phyloP scores from a whole-genome alignment of 1,284 basidiomycete species.

The Phellopilus nigrolimitatus region DNA sequence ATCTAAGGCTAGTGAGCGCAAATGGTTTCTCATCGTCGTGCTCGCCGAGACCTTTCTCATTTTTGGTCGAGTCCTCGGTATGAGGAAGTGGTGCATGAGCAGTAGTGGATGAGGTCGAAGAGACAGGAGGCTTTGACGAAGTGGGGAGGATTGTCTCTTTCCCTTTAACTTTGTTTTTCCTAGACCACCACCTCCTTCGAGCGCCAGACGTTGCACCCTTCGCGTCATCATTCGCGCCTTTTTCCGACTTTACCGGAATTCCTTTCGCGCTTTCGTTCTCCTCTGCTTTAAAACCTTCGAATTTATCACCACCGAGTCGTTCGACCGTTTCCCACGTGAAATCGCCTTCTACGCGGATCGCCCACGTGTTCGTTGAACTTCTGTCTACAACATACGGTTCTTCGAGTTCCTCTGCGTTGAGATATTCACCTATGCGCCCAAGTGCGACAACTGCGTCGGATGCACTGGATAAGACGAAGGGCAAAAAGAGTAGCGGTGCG shows the following conservation, averaged over 20 bases:
- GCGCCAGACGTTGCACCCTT: neutral
- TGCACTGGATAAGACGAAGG: conserved; percentile 43
- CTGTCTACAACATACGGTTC: conserved; percentile 47
- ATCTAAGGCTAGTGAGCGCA: conserved; percentile 53
- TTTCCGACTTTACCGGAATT: conserved; percentile 5
- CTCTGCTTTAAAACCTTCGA: conserved; percentile 17
- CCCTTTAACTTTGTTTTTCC: neutral
- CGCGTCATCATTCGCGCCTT: conserved; percentile 10
- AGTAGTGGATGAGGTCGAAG: neutral
- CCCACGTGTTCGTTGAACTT: conserved; percentile 33
- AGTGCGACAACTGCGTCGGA: conserved; percentile 64
- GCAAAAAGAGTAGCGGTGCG: conserved; percentile 47
- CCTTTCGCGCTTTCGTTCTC: conserved; percentile 11
- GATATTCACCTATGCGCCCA: conserved; percentile 51
- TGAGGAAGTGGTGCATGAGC: neutral
- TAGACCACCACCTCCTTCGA: conserved; percentile 2
- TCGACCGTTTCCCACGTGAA: conserved; percentile 63
- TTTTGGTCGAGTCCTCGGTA: neutral
- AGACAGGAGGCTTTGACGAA: neutral
- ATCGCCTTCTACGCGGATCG: conserved; percentile 56
- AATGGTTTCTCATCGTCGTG: conserved; percentile 42
- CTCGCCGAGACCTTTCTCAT: conserved; percentile 27
- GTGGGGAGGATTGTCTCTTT: neutral
- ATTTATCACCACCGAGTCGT: conserved; percentile 30
- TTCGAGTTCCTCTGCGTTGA: conserved; percentile 61